Percentiles rank a stretch among this genome's conserved stretches.
phyloP scores from a whole-genome alignment of 1,284 basidiomycete species.

The Termitomyces sp. region DNA sequence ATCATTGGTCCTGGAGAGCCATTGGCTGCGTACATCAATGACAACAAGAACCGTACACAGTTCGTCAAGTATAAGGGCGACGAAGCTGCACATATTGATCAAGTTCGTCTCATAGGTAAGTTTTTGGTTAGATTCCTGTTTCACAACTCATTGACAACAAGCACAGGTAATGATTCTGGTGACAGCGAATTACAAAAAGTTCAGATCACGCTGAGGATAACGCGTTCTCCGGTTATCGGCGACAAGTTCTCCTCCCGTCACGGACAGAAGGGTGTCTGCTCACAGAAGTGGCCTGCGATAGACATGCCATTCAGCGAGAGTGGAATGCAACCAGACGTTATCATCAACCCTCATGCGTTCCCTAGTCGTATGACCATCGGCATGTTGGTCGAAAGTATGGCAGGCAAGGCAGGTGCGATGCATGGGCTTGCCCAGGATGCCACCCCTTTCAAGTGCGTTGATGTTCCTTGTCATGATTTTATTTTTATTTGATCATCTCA shows the following conservation, averaged over 20 bases:
- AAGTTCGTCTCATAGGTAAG: conserved; percentile 85
- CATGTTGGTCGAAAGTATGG: conserved; percentile 99
- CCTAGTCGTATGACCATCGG: conserved; percentile 99
- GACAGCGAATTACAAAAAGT: conserved; percentile 90
- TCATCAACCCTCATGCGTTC: conserved; percentile 99
- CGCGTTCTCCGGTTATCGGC: conserved; percentile 94
- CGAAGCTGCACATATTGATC: conserved; percentile 87
- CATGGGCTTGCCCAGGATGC: conserved; percentile 98
- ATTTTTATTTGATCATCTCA: conserved; percentile 17
- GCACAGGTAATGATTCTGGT: conserved; percentile 75
- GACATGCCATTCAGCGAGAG: conserved; percentile 99
- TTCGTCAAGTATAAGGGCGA: conserved; percentile 98
- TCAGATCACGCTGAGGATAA: conserved; percentile 90
- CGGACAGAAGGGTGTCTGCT: conserved; percentile 99
- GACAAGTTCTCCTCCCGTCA: conserved; percentile 99
- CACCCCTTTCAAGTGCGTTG: conserved; percentile 87
- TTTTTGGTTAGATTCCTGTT: conserved; percentile 6
- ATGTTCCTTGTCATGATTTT: conserved; percentile 8
- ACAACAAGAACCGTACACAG: conserved; percentile 78
- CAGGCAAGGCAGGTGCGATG: conserved; percentile 97
- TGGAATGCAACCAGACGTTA: conserved; percentile 98
- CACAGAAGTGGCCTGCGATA: conserved; percentile 96
- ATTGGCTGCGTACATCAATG: conserved; percentile 85
- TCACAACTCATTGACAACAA: not conserved
- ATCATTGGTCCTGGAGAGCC: conserved; percentile 74